These are phyloP conservation scores for Themeda triandra DNA, from an alignment of 176 grass and related monocot species.

Conservation along the genomic window DNA sequence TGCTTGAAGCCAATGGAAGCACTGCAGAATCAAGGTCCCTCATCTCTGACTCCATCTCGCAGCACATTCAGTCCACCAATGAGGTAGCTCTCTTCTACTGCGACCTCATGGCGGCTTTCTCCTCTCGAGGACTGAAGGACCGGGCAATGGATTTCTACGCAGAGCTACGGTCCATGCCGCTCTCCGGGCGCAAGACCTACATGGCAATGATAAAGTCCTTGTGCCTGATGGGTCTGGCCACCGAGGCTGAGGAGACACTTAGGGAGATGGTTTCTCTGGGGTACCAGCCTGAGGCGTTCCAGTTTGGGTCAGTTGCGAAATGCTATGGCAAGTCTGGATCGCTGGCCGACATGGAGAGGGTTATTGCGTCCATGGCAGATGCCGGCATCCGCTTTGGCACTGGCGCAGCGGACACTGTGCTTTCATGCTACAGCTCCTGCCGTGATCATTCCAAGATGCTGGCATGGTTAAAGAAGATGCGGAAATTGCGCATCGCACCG, in stretches of 20 bases:
- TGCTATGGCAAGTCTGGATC: slow-evolving; percentile 63
- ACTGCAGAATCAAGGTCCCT: slow-evolving; percentile 46
- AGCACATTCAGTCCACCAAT: slow-evolving; percentile 28
- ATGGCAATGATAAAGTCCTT: slow-evolving; percentile 64
- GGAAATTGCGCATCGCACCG: slow-evolving; percentile 18
- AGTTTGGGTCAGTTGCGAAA: slow-evolving; percentile 60
- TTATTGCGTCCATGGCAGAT: slow-evolving; percentile 63
- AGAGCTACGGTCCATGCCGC: slow-evolving; percentile 41
- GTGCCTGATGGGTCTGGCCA: slow-evolving; percentile 58
- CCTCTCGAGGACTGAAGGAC: slow-evolving; percentile 51
- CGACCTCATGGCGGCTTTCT: slow-evolving; percentile 75
- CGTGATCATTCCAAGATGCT: slow-evolving; percentile 49
- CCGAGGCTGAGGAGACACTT: slow-evolving; percentile 63
- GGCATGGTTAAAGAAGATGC: slow-evolving; percentile 61
- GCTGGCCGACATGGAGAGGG: slow-evolving; percentile 58
- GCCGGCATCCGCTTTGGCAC: slow-evolving; percentile 53
- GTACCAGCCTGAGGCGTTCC: slow-evolving; percentile 53
- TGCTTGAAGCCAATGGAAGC: slow-evolving; percentile 53
- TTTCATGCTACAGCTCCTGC: slow-evolving; percentile 73
- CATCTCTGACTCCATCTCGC: slow-evolving; percentile 49
- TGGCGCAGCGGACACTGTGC: slow-evolving; percentile 56
- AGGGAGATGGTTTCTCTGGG: slow-evolving; percentile 53
- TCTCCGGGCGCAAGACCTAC: slow-evolving; percentile 33
- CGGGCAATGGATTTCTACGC: slow-evolving; percentile 45
- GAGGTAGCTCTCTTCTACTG: slow-evolving; percentile 66